These are phyloP conservation scores for Castanea crenata DNA, from an alignment of 306 rosid species.

Conservation along the genomic window DNA sequence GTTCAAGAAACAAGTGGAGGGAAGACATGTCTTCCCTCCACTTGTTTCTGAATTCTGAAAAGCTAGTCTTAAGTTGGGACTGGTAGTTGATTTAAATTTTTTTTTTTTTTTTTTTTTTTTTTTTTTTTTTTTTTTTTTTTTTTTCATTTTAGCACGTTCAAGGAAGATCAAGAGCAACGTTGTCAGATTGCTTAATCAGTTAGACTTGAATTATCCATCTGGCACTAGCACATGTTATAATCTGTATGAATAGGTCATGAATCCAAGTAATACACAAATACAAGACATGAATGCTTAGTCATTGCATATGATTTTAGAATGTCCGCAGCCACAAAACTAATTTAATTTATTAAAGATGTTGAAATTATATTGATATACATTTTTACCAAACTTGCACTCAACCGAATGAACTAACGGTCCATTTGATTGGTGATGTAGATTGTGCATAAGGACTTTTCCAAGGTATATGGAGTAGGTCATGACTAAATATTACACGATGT, in stretches of 20 bases:
- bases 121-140: background rate
- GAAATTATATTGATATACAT: background rate
- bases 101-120: no score
- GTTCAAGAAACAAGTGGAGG: no score
- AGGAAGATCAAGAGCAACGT: no score
- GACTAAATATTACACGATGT: background rate
- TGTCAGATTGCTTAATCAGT: background rate
- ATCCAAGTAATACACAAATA: background rate
- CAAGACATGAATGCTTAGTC: background rate
- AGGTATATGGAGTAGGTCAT: background rate
- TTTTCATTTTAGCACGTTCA: background rate
- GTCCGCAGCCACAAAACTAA: background rate
- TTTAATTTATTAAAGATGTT: background rate
- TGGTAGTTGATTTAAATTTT: background rate
- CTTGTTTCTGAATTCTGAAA: no score
- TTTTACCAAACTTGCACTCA: no score
- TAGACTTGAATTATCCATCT: background rate
- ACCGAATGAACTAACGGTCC: background rate
- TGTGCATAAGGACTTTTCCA: background rate
- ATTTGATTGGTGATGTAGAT: background rate
- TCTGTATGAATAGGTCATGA: background rate
- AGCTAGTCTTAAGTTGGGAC: no score
- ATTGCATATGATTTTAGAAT: background rate
- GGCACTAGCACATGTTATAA: background rate
- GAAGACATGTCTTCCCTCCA: no score